Evolutionary conservation across 139 green algal species (phyloP).

Genomic region (Protoeuglena noctilucae): DNA sequence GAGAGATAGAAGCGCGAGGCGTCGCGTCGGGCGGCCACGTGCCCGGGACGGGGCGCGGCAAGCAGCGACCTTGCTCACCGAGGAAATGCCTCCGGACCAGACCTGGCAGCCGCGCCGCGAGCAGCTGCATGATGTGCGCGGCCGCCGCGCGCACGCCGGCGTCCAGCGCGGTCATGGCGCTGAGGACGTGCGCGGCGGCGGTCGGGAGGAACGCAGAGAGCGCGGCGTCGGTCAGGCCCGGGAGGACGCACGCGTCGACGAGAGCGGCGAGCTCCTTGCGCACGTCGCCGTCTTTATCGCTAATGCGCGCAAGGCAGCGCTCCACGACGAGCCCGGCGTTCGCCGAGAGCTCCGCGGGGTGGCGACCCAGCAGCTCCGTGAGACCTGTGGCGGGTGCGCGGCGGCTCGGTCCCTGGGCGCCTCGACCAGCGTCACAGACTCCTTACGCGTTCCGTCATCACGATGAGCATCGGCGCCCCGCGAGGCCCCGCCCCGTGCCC

Average conservation of each 20-base stretch:
- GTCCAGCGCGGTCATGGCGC: neutral
- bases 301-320: conserved; percentile 14
- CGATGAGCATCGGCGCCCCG: too few species aligned
- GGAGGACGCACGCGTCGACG: conserved; percentile 26
- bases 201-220: conserved; percentile 59
- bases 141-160: conserved; percentile 17
- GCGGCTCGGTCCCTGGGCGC: too few species aligned
- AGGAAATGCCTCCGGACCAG: too few species aligned
- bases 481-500: too few species aligned
- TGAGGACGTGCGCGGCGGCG: conserved; percentile 52
- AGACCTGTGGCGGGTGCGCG: too few species aligned
- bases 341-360: conserved; percentile 31
- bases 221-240: conserved; percentile 18
- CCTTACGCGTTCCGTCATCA: too few species aligned
- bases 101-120: too few species aligned
- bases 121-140: conserved; percentile 38
- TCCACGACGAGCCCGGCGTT: conserved; percentile 19
- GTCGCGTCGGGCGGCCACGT: too few species aligned
- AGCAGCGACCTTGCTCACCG: too few species aligned
- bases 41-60: too few species aligned
- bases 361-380: conserved; percentile 35
- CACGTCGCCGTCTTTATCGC: conserved; percentile 21
- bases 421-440: too few species aligned
- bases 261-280: conserved; percentile 16
- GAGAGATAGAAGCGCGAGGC: too few species aligned